These are phyloP conservation scores for Cardamine occulta DNA, from an alignment of 345 rosid species.

Conservation along the genomic window DNA sequence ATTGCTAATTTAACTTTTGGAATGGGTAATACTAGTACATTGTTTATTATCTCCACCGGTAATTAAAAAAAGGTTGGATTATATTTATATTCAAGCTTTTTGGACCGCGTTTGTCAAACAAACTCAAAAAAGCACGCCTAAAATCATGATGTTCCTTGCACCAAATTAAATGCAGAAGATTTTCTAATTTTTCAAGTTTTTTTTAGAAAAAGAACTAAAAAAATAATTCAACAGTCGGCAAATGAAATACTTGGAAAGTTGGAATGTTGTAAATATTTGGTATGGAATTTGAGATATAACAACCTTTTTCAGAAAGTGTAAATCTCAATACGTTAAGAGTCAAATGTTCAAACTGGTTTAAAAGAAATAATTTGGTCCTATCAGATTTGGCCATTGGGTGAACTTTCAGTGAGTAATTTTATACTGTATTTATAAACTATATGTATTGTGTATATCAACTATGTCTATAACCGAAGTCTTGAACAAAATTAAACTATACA, in stretches of 20 bases:
- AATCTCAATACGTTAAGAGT: neutral
- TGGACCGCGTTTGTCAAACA: conserved; percentile 23
- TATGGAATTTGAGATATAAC: neutral
- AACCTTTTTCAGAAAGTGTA: neutral
- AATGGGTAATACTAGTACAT: neutral
- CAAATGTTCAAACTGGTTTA: neutral
- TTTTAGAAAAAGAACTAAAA: neutral
- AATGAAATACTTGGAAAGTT: neutral
- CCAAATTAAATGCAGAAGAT: conserved; percentile 18
- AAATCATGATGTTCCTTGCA: conserved; percentile 44
- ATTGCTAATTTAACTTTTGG: neutral
- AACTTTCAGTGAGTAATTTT: neutral
- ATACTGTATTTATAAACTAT: neutral
- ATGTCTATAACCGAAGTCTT: neutral
- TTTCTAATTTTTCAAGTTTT: conserved; percentile 2
- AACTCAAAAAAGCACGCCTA: conserved; percentile 42
- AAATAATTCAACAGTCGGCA: neutral
- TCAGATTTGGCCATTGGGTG: neutral
- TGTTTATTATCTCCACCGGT: neutral
- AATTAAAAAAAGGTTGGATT: conserved; percentile 4
- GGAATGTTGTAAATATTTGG: neutral
- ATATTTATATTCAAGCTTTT: conserved; percentile 13
- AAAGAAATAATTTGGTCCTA: neutral
- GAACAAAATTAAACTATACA: neutral
- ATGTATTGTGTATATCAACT: neutral